Conservation (phyloP, 2,329 filamentous ascomycete genomes). For the Cladobotryum protrusum region DNA sequence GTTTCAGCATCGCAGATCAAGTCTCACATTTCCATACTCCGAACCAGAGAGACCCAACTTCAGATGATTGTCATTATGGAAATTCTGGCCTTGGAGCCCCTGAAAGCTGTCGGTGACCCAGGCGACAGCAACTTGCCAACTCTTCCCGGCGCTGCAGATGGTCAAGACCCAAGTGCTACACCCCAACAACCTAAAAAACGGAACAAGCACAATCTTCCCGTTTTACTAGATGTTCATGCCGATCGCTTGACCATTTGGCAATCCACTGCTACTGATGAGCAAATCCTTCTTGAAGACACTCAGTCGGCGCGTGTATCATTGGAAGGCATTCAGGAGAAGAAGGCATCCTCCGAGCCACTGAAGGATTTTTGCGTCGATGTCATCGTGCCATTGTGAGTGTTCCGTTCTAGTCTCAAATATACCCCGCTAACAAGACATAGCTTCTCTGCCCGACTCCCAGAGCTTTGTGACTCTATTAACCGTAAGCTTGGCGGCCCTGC, state of each 20-base stretch:
- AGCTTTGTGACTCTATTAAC: conserved; percentile 63
- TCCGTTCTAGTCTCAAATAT: neutral
- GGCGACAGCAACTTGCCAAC: conserved; percentile 43
- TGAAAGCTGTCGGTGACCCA: conserved; percentile 34
- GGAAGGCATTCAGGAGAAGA: conserved; percentile 33
- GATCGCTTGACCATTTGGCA: conserved; percentile 82
- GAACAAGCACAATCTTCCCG: conserved; percentile 56
- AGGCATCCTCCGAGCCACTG: conserved; percentile 53
- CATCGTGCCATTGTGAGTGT: conserved; percentile 66
- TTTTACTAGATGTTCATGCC: conserved; percentile 65
- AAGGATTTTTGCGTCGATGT: conserved; percentile 76
- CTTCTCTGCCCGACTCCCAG: conserved; percentile 70
- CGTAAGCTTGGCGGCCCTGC: conserved; percentile 70
- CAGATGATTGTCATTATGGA: conserved; percentile 77
- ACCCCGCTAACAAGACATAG: conserved; percentile 37
- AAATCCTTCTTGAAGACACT: conserved; percentile 44
- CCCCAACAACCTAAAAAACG: conserved; percentile 43
- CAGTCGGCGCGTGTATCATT: conserved; percentile 30
- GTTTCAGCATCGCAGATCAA: conserved; percentile 49
- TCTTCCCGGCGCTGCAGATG: conserved; percentile 31
- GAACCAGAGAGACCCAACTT: conserved; percentile 70
- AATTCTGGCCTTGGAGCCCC: conserved; percentile 61
- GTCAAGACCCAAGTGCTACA: conserved; percentile 22
- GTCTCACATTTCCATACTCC: conserved; percentile 57
- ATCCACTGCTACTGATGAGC: conserved; percentile 60